Evolutionary conservation across 2,329 filamentous ascomycete genomes (phyloP).

Genomic region (Alternaria sp.): DNA sequence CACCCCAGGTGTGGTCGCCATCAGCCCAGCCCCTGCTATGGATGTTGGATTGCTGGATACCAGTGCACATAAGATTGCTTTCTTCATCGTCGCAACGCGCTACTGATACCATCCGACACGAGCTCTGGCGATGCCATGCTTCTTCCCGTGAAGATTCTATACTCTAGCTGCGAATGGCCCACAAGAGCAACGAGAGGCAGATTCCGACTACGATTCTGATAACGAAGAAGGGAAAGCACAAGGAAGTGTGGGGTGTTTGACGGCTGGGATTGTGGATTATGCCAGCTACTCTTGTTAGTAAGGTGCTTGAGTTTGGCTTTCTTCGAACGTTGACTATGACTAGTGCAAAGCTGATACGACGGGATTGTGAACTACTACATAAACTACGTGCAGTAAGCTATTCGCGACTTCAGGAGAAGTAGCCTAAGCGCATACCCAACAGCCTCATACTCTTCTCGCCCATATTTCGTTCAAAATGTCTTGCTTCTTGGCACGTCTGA

Average conservation of each 20-base stretch:
- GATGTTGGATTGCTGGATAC: too few relatives aligned
- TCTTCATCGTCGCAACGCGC: background rate
- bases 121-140: background rate
- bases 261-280: background rate
- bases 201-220: background rate
- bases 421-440: background rate
- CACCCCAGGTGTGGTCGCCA: background rate
- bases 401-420: background rate
- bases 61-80: background rate
- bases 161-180: background rate
- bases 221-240: background rate
- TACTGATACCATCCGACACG: background rate
- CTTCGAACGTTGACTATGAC: background rate
- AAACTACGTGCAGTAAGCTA: background rate
- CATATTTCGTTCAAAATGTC: background rate
- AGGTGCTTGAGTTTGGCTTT: background rate
- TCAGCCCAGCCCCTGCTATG: background rate
- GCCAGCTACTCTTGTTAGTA: background rate
- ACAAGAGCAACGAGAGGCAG: background rate
- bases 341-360: background rate
- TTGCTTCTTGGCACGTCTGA: background rate
- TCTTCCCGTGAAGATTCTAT: background rate
- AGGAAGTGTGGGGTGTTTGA: background rate
- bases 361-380: background rate
- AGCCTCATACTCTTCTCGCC: background rate